Percentiles rank a stretch among this genome's conserved stretches.
Evolutionary conservation across 1,139 yeast genomes (phyloP).

Genomic region (Saccharomyces hybrid): DNA sequence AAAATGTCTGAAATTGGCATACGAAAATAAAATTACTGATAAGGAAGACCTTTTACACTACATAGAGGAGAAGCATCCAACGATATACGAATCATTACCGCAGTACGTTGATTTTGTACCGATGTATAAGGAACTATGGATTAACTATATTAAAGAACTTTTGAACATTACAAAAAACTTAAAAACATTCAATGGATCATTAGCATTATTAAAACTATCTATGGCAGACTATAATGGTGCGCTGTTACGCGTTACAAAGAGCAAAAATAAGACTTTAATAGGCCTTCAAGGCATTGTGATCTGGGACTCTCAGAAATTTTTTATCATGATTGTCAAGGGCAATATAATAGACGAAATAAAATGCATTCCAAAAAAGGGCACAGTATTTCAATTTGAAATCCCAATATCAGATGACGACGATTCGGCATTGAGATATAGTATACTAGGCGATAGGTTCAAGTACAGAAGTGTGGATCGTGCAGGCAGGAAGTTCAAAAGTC

Average conservation of each 20-base stretch:
- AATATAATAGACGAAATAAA: conserved; percentile 46
- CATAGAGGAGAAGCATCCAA: conserved; percentile 14
- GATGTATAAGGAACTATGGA: conserved; percentile 29
- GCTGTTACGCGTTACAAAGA: conserved; percentile 47
- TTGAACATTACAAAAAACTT: conserved; percentile 18
- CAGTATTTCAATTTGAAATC: conserved; percentile 50
- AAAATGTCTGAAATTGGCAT: conserved; percentile 16
- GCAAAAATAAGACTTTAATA: conserved; percentile 49
- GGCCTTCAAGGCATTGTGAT: conserved; percentile 73
- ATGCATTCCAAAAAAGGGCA: conserved; percentile 52
- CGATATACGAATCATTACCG: conserved; percentile 19
- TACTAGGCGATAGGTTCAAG: conserved; percentile 74
- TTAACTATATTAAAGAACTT: conserved; percentile 28
- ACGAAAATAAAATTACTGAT: conserved; percentile 12
- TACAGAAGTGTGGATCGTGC: conserved; percentile 76
- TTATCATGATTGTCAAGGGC: conserved; percentile 54
- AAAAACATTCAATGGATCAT: conserved; percentile 17
- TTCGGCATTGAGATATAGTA: conserved; percentile 46
- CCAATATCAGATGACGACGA: conserved; percentile 30
- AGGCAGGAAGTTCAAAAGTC: conserved; percentile 77
- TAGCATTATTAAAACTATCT: conserved; percentile 48
- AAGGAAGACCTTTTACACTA: conserved; percentile 10
- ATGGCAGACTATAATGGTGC: conserved; percentile 86
- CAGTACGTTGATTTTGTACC: conserved; percentile 20
- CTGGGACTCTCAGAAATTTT: conserved; percentile 78